Conservation (phyloP, 1,284 basidiomycete genomes). For the Apiotrichum mycotoxinovorans region DNA sequence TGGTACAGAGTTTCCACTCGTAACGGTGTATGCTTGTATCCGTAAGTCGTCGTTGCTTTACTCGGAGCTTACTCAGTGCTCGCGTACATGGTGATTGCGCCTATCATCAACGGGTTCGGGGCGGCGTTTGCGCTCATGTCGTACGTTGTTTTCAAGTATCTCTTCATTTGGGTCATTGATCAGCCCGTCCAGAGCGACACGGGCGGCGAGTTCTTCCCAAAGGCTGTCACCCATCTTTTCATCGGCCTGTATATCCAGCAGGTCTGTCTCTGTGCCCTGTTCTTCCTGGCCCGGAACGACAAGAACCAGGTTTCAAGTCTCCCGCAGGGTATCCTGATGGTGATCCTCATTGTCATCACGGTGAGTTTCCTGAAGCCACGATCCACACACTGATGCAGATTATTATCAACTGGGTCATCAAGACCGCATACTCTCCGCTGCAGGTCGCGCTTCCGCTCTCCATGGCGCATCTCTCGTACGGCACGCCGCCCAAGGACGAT, state of each 20-base stretch:
- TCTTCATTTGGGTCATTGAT: slow-evolving; percentile 74
- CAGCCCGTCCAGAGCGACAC: slow-evolving; percentile 73
- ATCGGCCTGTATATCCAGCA: slow-evolving; percentile 81
- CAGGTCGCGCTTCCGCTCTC: slow-evolving; percentile 67
- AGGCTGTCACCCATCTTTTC: slow-evolving; percentile 86
- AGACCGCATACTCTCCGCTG: slow-evolving; percentile 60
- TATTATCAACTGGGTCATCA: slow-evolving; percentile 65
- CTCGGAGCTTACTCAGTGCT: slow-evolving; percentile 48
- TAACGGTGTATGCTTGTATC: slow-evolving; percentile 73
- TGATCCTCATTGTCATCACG: slow-evolving; percentile 76
- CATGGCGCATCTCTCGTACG: slow-evolving; percentile 66
- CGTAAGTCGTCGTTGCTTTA: slow-evolving; percentile 53
- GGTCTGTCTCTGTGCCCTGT: slow-evolving; percentile 75
- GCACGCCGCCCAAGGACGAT: slow-evolving; percentile 43
- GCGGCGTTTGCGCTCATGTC: slow-evolving; percentile 76
- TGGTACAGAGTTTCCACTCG: slow-evolving; percentile 73
- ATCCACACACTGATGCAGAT: slow-evolving; percentile 30
- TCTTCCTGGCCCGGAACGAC: slow-evolving; percentile 62
- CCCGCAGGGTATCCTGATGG: slow-evolving; percentile 73
- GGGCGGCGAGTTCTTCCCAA: slow-evolving; percentile 92
- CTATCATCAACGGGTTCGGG: slow-evolving; percentile 89
- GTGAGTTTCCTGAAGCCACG: slow-evolving; percentile 26
- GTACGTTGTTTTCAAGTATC: slow-evolving; percentile 83
- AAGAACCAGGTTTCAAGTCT: slow-evolving; percentile 51
- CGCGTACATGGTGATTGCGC: slow-evolving; percentile 86